Base-by-base conservation (phyloP, 352 stramenopile species). In the Phytopythium cucurbitacearum region DNA sequence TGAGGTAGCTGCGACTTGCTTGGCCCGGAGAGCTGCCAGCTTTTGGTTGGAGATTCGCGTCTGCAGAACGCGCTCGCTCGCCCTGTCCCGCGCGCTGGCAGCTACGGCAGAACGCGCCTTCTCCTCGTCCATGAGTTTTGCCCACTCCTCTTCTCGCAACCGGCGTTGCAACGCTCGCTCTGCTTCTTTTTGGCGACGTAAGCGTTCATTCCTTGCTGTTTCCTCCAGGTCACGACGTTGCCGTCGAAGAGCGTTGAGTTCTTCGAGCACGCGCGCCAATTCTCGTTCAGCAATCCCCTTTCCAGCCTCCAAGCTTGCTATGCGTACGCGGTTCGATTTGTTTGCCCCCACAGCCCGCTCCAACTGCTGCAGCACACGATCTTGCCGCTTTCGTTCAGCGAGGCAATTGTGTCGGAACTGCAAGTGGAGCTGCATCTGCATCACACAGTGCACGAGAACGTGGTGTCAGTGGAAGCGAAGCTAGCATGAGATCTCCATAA, bases 61-160 rank as follows among this genome's bases (percentile, higher is more conserved):
- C 51, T 62, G 52, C 15, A 45, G 51, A 10, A 87, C 71, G 8
- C 78, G 69, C 43, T 83, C 56, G 11, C 65, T 64, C 4, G 78
- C 78, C 53, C 76, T 81, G 3, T 55, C 67, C 34, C 78, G 57
- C 5, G 78, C 78, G 10, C 71, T 55, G 1, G 69, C 73, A 15
- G 78, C 76, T 9, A 75, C 40, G 36, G 74, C 65, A 37, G 67
- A 74, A 7, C 69, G 69, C 15, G 15, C 55, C 36, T 72, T 76
- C 56, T 89, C 78, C 1, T 85, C 71, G 10, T 79, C 64, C 45
- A 80, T 69, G 52, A 87, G 65, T 13, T 36, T 71, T 4, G 51
- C 60, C 45, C 75, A 71, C 35, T 89, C 78, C 50, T 89, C 78
- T 13, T 75, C 53, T 0, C 65, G 65, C 8, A 89, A 50, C 6